A percentile compares a stretch with the other conserved stretches of the same genome.
phyloP scores from a whole-genome alignment of 768 basidiomycete genomes.

The Trametes villosa region DNA sequence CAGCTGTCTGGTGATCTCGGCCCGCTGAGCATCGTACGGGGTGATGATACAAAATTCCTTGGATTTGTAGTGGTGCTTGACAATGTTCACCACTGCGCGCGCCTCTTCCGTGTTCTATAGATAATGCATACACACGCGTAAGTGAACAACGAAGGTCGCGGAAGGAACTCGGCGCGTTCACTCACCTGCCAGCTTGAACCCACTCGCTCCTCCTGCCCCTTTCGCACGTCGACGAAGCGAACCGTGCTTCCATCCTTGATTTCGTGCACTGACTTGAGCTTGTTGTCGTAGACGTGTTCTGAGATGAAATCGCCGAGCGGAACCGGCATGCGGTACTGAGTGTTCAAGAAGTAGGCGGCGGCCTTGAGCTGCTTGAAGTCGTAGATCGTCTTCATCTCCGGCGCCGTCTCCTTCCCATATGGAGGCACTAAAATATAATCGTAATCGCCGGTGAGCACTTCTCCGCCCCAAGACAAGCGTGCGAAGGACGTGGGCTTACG shows the following conservation, averaged over 20 bases:
- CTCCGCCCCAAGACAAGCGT: not conserved
- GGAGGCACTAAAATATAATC: conserved; percentile 49
- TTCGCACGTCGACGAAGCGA: conserved; percentile 47
- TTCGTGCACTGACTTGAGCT: conserved; percentile 44
- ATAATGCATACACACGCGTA: no score
- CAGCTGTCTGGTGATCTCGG: conserved; percentile 43
- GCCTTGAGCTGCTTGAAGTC: conserved; percentile 46
- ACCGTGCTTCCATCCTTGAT: conserved; percentile 42
- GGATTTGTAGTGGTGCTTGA: conserved; percentile 44
- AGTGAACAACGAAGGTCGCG: not conserved
- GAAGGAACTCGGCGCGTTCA: not conserved
- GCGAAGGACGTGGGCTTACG: conserved; percentile 42
- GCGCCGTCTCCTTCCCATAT: conserved; percentile 47
- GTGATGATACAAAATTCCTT: conserved; percentile 52
- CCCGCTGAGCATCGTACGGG: conserved; percentile 58
- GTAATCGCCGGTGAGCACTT: not conserved
- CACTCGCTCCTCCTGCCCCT: conserved; percentile 41
- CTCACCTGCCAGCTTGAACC: conserved; percentile 52
- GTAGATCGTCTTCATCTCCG: conserved; percentile 49
- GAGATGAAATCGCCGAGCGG: conserved; percentile 57
- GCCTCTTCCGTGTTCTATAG: conserved; percentile 52
- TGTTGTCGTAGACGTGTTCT: conserved; percentile 43
- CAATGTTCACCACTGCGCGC: conserved; percentile 44
- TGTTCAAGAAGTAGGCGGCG: conserved; percentile 46
- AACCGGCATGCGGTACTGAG: conserved; percentile 48